Conservation (phyloP, 805 yeast genomes). For the Sungouiozyma ichnusensis region DNA sequence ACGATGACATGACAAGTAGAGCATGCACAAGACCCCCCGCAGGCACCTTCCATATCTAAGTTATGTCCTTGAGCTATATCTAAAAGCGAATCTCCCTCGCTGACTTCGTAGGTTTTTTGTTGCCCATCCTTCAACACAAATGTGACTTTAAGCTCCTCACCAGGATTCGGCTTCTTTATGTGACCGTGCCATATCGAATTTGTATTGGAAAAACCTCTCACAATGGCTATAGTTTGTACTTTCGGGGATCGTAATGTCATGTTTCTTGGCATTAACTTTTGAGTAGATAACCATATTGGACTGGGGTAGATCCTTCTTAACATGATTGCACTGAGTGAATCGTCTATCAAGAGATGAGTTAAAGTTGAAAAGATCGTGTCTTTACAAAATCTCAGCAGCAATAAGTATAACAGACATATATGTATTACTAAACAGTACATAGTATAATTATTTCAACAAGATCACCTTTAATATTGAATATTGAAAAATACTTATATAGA, state of each 20-base stretch:
- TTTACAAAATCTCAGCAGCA: no score
- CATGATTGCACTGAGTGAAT: not conserved
- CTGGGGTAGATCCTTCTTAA: not conserved
- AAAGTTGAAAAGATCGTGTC: no score
- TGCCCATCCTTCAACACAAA: slow-evolving; percentile 87
- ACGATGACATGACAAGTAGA: slow-evolving; percentile 95
- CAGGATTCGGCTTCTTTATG: slow-evolving; percentile 80
- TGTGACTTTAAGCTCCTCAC: slow-evolving; percentile 81
- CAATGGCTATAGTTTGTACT: not conserved
- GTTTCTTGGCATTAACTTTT: not conserved
- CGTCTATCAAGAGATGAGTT: no score
- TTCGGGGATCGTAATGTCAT: not conserved
- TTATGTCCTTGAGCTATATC: slow-evolving; percentile 94
- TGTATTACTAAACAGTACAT: no score
- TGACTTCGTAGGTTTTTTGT: slow-evolving; percentile 72
- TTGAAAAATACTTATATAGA: no score
- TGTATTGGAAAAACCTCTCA: slow-evolving; percentile 17
- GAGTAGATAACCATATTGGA: not conserved
- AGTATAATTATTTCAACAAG: no score
- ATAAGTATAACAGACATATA: no score
- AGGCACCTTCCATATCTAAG: slow-evolving; percentile 95
- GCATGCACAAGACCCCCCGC: slow-evolving; percentile 99
- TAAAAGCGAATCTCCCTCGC: slow-evolving; percentile 82
- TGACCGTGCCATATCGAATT: slow-evolving; percentile 56
- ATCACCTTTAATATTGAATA: no score